Base-by-base conservation (phyloP, 2,329 filamentous ascomycete species). In the Aquanectria penicillioides region DNA sequence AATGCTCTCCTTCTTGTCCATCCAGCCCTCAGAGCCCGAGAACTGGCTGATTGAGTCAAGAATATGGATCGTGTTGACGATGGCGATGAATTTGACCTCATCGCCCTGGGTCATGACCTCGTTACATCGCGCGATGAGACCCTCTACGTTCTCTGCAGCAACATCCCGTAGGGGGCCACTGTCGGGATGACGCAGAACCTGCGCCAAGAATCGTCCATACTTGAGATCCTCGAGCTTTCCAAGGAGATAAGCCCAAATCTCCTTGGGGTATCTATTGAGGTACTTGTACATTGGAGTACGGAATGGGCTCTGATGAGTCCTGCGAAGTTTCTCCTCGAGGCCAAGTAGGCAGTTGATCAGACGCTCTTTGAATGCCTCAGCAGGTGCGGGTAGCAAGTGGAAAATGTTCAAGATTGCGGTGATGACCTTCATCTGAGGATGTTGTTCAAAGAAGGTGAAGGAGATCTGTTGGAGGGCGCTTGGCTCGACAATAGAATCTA, bases 341-440 rank as follows among this genome's bases (percentile, higher is more conserved):
- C 93, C 90, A 54, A 99, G 81, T n/a, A 97, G 92, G 48, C 91
- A 92, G 65, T 97, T 91, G 44, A 98, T 92, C 37, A 99, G 85
- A 25, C 91, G 87, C 60, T 94, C 92, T 75, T 98, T 93, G 74
- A 99, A 99, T 13, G 89, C 88, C 59, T 94, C 92, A 2, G 96
- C 96, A 9, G 93, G 93, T 0, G 92, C 85, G 0, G 96, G 95
- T 5, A 99, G 83, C n/a, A 99, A 84, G 73, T 98, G 94, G 75
- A 99, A 99, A 55, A 99, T 94, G 71, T 97, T 95, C 74, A 99
- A 90, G 51, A 98, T 96, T 0, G 94, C 92, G 3, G 93, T 91
- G 31, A 98, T 93, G 41, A 98, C 91, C 78, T 95, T 97, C 90
- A 99, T 97, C 67, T 92, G 89, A 12, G 87, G 86, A 67, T 95